Conservation (phyloP, 768 basidiomycete genomes). For the Termitomyces sp. region DNA sequence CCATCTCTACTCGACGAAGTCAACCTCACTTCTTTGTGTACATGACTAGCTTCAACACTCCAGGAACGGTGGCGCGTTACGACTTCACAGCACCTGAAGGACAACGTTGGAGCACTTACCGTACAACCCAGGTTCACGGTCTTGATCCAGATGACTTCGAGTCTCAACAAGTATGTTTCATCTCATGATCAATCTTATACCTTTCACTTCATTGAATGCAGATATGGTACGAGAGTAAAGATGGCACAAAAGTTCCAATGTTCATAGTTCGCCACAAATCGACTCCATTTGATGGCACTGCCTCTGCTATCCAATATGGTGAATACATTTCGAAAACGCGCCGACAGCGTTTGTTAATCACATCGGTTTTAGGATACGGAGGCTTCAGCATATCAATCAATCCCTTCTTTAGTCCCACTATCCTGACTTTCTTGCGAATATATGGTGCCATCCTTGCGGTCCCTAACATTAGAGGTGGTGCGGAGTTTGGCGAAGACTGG, state of each 20-base stretch:
- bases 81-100: conserved; percentile 51
- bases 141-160: conserved; percentile 64
- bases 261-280: conserved; percentile 74
- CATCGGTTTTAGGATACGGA: conserved; percentile 54
- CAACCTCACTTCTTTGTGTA: conserved; percentile 59
- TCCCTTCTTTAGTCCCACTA: conserved; percentile 65
- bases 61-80: conserved; percentile 60
- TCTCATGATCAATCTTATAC: background rate
- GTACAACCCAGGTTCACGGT: conserved; percentile 52
- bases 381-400: conserved; percentile 69
- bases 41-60: conserved; percentile 65
- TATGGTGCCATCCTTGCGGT: conserved; percentile 65
- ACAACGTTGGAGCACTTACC: conserved; percentile 50
- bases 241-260: conserved; percentile 81
- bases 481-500: conserved; percentile 85
- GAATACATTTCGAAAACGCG: conserved; percentile 6
- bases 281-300: conserved; percentile 66
- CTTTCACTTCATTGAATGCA: conserved; percentile 12
- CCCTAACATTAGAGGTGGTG: conserved; percentile 59
- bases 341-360: background rate
- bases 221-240: conserved; percentile 78
- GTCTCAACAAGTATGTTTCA: conserved; percentile 47
- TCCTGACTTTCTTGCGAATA: conserved; percentile 67
- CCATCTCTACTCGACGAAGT: conserved; percentile 42
- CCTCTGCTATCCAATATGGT: conserved; percentile 77